phyloP scores from a whole-genome alignment of 495 filamentous ascomycete species.

The Neurospora tetrasperma region DNA sequence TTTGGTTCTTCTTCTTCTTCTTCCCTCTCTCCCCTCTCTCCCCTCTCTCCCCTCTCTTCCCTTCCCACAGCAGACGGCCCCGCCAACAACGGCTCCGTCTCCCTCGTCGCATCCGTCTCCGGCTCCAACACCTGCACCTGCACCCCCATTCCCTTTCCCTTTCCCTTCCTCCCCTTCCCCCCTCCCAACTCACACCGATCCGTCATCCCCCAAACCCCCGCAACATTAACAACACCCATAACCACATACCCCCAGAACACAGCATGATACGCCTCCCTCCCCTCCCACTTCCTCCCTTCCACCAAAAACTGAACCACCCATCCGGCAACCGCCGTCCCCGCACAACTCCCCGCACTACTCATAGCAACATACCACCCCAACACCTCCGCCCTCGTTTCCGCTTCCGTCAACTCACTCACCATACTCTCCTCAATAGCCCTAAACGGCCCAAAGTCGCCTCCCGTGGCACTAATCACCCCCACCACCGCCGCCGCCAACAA shows the following conservation, averaged over 20 bases:
- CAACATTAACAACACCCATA: slow-evolving; percentile 29
- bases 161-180: not conserved
- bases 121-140: not conserved
- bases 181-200: slow-evolving; percentile 25
- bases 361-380: slow-evolving; percentile 72
- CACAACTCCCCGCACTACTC: slow-evolving; percentile 20
- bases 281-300: slow-evolving; percentile 22
- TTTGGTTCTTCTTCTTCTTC: not conserved
- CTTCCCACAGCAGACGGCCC: slow-evolving; percentile 1
- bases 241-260: slow-evolving; percentile 28
- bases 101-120: not conserved
- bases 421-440: slow-evolving; percentile 77
- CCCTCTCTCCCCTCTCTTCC: not conserved
- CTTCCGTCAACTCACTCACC: slow-evolving; percentile 57
- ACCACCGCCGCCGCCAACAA: slow-evolving; percentile 51
- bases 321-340: slow-evolving; percentile 29
- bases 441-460: slow-evolving; percentile 76
- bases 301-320: slow-evolving; percentile 26
- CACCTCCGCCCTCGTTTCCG: slow-evolving; percentile 57
- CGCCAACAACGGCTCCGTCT: not conserved
- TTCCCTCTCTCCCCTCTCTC: not conserved
- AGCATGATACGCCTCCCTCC: slow-evolving; percentile 28
- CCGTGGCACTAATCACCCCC: slow-evolving; percentile 71
- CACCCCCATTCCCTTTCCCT: not conserved
- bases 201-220: slow-evolving; percentile 19